phyloP scores from a whole-genome alignment of 1,284 basidiomycete species.

The Leccinum huronense region DNA sequence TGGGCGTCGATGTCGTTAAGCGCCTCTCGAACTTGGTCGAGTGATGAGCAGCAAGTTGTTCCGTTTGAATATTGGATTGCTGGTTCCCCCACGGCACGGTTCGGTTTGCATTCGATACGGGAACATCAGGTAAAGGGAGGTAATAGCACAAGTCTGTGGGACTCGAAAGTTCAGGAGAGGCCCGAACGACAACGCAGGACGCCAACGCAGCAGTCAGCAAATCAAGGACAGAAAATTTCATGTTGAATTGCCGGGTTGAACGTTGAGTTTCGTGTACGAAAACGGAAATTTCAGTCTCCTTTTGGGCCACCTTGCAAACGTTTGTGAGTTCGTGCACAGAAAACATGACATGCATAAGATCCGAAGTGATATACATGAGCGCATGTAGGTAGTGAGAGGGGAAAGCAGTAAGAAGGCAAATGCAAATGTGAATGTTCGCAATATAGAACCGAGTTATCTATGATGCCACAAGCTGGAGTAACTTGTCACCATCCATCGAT shows the following conservation, averaged over 20 bases:
- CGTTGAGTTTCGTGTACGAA: no score
- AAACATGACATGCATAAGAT: not conserved
- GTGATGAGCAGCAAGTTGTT: slow-evolving; percentile 26
- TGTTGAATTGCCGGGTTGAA: not conserved
- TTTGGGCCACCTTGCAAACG: not conserved
- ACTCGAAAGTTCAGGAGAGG: not conserved
- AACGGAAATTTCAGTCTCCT: not conserved
- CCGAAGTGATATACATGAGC: not conserved
- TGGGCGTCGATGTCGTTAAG: slow-evolving; percentile 21
- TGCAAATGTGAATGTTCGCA: no score
- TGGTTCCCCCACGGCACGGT: slow-evolving; percentile 23
- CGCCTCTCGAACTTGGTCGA: slow-evolving; percentile 17
- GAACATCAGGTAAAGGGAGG: slow-evolving; percentile 14
- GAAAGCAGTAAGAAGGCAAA: not conserved
- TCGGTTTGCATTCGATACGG: slow-evolving; percentile 19
- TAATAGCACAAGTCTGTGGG: slow-evolving; percentile 18
- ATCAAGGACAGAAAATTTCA: not conserved
- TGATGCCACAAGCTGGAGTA: slow-evolving; percentile 58
- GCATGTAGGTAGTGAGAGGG: not conserved
- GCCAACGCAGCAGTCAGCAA: not conserved
- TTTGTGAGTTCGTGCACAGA: no score
- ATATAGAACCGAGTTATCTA: slow-evolving; percentile 3
- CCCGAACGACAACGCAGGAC: not conserved
- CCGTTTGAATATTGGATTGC: slow-evolving; percentile 23
- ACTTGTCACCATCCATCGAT: slow-evolving; percentile 55